Percentiles rank a stretch among this genome's conserved stretches.
These are phyloP conservation scores for Carex myosuroides DNA, from an alignment of 176 grass and related monocot species.

Conservation along the genomic window DNA sequence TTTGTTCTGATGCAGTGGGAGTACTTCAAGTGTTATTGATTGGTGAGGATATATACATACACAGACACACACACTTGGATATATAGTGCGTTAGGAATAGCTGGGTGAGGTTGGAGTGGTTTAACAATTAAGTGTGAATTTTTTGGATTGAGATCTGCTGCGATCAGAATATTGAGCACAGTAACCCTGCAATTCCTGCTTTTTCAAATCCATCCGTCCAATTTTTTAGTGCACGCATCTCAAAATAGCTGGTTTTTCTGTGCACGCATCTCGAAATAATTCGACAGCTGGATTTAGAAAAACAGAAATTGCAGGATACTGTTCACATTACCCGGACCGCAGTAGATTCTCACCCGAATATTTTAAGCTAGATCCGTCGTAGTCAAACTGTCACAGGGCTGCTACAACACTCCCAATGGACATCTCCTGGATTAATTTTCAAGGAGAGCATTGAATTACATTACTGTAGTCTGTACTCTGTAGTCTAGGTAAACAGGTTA, in stretches of 20 bases:
- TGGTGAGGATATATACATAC: background rate
- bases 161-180: no score
- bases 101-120: constrained; percentile 10
- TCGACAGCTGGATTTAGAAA: no score
- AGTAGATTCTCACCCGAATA: no score
- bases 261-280: no score
- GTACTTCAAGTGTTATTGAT: background rate
- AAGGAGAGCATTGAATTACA: background rate
- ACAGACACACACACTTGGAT: background rate
- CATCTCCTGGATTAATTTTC: constrained; percentile 2
- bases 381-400: background rate
- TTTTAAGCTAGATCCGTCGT: background rate
- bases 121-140: background rate
- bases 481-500: background rate
- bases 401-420: background rate
- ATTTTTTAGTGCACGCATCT: no score
- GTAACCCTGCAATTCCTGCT: no score
- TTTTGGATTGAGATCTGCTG: no score
- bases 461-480: background rate
- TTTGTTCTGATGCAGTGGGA: background rate
- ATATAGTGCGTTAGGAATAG: background rate
- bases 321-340: no score
- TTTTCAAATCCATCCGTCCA: no score
- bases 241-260: no score
- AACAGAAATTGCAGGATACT: no score